Conservation (phyloP, 1,284 basidiomycete species). For the Cronartium quercuum region DNA sequence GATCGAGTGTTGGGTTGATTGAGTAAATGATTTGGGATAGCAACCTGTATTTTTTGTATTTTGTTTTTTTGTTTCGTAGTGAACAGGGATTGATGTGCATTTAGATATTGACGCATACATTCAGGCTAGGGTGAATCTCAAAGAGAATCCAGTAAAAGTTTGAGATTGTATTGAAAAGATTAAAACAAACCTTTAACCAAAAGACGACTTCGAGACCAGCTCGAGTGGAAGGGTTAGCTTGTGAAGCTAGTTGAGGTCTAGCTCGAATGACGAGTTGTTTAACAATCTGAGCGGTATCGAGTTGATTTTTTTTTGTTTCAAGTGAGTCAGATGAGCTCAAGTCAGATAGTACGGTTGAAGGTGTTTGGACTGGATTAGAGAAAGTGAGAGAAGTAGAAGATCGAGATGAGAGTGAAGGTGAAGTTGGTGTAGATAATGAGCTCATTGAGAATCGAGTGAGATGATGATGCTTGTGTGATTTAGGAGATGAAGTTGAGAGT, state of each 20-base stretch:
- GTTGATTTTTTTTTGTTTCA: neutral
- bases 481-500: neutral
- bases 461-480: no score
- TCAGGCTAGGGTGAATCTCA: neutral
- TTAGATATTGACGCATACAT: neutral
- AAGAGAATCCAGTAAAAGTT: neutral
- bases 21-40: conserved; percentile 18
- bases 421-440: neutral
- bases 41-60: neutral
- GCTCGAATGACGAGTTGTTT: conserved; percentile 29
- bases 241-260: neutral
- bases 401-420: neutral
- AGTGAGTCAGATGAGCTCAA: neutral
- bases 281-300: neutral
- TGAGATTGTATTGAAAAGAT: neutral
- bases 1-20: neutral
- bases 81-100: neutral
- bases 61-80: neutral
- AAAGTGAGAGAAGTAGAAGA: neutral
- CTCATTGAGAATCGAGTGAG: no score
- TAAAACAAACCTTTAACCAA: conserved; percentile 6
- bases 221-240: neutral
- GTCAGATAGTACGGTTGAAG: neutral
- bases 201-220: conserved; percentile 13
- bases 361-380: neutral